Evolutionary conservation across 768 basidiomycete species (phyloP).

Genomic region (Mycena capillaripes): DNA sequence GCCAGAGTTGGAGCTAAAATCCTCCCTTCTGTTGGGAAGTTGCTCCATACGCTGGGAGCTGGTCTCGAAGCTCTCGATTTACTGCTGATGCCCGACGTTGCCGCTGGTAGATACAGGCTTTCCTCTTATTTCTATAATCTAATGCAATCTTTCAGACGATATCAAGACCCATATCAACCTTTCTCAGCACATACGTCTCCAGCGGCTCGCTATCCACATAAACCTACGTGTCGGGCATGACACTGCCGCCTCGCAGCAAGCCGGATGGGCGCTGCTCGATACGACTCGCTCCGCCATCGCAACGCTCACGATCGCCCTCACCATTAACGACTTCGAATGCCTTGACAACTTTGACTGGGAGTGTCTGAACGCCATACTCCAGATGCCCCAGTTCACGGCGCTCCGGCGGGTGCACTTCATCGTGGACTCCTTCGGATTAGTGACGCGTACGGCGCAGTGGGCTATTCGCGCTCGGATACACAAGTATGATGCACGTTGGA

Average conservation of each 20-base stretch:
- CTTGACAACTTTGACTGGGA: conserved; percentile 47
- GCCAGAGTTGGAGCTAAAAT: background rate
- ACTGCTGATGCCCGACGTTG: background rate
- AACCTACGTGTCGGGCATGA: conserved; percentile 2
- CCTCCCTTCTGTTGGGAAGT: background rate
- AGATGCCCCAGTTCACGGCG: background rate
- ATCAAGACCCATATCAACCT: conserved; percentile 21
- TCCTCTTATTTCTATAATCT: background rate
- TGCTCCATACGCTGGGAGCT: conserved; percentile 3
- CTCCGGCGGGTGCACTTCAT: conserved; percentile 5
- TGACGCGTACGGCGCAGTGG: too few relatives aligned
- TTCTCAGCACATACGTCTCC: conserved; percentile 1
- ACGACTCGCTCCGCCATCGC: background rate
- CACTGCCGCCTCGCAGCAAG: background rate
- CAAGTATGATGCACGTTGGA: too few relatives aligned
- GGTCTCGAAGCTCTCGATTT: conserved; percentile 8
- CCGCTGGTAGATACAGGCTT: conserved; percentile 1
- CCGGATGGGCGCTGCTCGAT: conserved; percentile 16
- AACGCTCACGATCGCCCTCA: conserved; percentile 24
- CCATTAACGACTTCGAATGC: background rate
- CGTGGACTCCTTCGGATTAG: too few relatives aligned
- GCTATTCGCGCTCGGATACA: too few relatives aligned
- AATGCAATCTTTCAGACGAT: background rate
- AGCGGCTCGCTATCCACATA: conserved; percentile 17
- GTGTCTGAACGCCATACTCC: conserved; percentile 42